A percentile compares a stretch with the other conserved stretches of the same genome.
phyloP scores from a whole-genome alignment of 2,329 filamentous ascomycete genomes.

The Daldinia eschscholtzii region DNA sequence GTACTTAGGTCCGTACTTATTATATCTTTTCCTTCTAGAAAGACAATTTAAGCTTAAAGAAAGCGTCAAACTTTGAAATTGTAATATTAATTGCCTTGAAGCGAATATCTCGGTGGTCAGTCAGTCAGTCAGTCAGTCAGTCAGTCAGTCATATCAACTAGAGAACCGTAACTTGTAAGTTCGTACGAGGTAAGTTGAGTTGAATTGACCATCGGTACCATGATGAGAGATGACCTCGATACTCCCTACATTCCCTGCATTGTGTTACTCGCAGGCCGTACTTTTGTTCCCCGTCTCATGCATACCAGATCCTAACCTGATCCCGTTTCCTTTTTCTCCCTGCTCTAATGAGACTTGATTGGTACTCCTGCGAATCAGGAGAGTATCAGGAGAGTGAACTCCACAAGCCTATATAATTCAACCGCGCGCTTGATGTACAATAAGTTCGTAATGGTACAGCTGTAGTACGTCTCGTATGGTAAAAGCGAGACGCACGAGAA shows the following conservation, averaged over 20 bases:
- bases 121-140: too few relatives aligned
- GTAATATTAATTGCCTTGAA: background rate
- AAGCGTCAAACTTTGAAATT: background rate
- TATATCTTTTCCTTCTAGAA: too few relatives aligned
- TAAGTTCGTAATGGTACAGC: slow-evolving; percentile 39
- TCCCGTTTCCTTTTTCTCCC: slow-evolving; percentile 4
- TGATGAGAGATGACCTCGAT: slow-evolving; percentile 3
- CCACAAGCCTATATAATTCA: slow-evolving; percentile 22
- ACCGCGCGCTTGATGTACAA: slow-evolving; percentile 40
- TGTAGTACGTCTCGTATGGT: background rate
- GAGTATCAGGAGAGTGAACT: slow-evolving; percentile 10
- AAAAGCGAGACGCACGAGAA: slow-evolving; percentile 15
- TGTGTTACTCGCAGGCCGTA: background rate
- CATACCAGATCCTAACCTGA: slow-evolving; percentile 5
- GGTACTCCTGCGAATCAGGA: slow-evolving; percentile 10
- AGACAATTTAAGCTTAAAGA: background rate
- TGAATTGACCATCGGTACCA: slow-evolving; percentile 4
- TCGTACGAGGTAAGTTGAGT: background rate
- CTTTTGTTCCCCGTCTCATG: background rate
- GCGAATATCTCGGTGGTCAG: background rate
- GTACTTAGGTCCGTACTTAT: too few relatives aligned
- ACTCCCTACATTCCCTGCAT: background rate
- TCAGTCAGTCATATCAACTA: background rate
- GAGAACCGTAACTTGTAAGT: background rate
- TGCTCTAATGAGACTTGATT: slow-evolving; percentile 6